A percentile compares a stretch with the other conserved stretches of the same genome.
Conservation (phyloP, 441 rosid species). For the Adansonia madagascariensis region DNA sequence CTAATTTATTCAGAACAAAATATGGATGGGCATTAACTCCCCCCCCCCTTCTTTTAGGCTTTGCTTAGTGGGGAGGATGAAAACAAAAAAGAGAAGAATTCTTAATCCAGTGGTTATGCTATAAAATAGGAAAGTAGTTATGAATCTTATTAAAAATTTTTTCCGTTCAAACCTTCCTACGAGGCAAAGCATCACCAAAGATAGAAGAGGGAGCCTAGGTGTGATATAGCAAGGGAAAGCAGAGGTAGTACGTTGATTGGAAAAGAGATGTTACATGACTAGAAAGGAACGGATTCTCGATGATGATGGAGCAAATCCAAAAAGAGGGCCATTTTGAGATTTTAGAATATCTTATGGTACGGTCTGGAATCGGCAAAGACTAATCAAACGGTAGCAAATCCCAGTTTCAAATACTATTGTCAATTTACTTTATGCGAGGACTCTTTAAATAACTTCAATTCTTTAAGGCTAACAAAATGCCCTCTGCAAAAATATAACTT, state of each 20-base stretch:
- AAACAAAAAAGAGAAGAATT: neutral
- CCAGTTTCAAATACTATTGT: neutral
- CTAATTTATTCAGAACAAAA: neutral
- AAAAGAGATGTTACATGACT: neutral
- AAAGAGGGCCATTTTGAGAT: neutral
- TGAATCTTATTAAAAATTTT: neutral
- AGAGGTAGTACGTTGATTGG: neutral
- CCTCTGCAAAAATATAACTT: neutral
- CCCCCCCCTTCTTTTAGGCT: neutral
- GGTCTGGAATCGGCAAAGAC: neutral
- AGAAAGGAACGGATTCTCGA: neutral
- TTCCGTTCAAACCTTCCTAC: neutral
- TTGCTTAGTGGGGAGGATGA: neutral
- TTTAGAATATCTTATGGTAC: neutral
- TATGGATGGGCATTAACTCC: neutral
- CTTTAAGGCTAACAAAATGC: neutral
- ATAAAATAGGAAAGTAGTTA: neutral
- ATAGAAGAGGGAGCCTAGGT: neutral
- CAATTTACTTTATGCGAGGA: neutral
- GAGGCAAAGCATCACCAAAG: neutral
- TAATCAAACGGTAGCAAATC: neutral
- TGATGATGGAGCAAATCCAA: neutral
- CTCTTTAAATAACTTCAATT: neutral
- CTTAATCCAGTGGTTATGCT: neutral
- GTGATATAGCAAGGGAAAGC: neutral